Conservation (phyloP, 2,329 filamentous ascomycete species). For the Exutisphaerella laricina region DNA sequence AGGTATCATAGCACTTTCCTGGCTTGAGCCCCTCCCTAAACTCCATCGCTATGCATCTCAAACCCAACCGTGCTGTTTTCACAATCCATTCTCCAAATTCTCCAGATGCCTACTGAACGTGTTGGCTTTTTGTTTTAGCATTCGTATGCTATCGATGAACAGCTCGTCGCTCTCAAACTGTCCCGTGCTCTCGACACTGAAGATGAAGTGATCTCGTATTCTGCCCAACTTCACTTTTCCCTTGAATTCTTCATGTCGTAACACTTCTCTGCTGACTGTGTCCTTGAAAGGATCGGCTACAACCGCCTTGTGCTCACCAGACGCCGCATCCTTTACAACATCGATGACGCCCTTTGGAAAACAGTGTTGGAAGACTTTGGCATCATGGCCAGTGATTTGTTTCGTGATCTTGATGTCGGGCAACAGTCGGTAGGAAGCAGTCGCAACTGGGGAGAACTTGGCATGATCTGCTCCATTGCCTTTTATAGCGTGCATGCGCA, state of each 20-base stretch:
- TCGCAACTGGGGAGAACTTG: slow-evolving; percentile 95
- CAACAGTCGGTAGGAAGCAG: slow-evolving; percentile 84
- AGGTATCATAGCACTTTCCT: too few relatives aligned
- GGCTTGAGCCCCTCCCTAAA: too few relatives aligned
- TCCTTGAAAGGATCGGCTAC: slow-evolving; percentile 86
- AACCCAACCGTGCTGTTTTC: background rate
- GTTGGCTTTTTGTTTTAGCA: slow-evolving; percentile 79
- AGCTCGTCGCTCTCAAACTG: slow-evolving; percentile 92
- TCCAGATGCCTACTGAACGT: slow-evolving; percentile 65
- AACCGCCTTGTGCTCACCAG: slow-evolving; percentile 78
- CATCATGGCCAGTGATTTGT: slow-evolving; percentile 82
- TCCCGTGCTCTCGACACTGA: slow-evolving; percentile 87
- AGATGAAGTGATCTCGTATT: slow-evolving; percentile 94
- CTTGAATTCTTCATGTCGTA: slow-evolving; percentile 89
- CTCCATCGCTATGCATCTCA: background rate
- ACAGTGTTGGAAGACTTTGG: slow-evolving; percentile 81
- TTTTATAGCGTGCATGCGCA: slow-evolving; percentile 91
- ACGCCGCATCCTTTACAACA: slow-evolving; percentile 63
- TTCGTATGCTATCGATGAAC: slow-evolving; percentile 81
- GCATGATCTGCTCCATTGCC: slow-evolving; percentile 90
- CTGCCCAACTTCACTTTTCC: slow-evolving; percentile 92
- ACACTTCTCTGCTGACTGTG: slow-evolving; percentile 86
- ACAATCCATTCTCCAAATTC: slow-evolving; percentile 34
- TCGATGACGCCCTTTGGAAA: slow-evolving; percentile 86
- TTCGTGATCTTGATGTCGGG: slow-evolving; percentile 77